These are phyloP conservation scores for Cenococcum geophilum DNA, from an alignment of 495 filamentous ascomycete genomes.

Conservation along the genomic window DNA sequence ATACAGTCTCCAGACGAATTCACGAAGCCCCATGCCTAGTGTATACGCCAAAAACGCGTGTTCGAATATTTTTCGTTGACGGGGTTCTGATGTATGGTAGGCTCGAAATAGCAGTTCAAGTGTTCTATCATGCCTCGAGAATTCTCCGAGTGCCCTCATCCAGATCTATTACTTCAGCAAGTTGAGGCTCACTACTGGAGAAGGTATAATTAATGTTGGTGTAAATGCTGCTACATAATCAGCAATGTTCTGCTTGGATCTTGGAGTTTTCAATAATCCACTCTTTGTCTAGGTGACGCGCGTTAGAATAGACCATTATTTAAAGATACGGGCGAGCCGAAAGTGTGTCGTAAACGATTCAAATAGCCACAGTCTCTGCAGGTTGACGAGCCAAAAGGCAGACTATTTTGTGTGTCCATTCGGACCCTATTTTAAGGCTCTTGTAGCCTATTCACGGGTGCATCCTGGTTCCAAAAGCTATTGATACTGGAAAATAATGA, in stretches of 20 bases:
- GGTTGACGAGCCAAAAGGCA: neutral
- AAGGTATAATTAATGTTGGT: neutral
- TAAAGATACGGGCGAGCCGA: neutral
- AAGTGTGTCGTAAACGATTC: neutral
- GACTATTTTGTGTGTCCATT: neutral
- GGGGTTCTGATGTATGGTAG: neutral
- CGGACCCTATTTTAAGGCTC: neutral
- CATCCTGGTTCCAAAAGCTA: neutral
- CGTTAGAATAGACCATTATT: neutral
- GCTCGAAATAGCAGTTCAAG: neutral
- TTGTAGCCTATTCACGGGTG: neutral
- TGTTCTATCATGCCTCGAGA: neutral
- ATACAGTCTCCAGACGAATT: neutral
- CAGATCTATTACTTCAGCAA: neutral
- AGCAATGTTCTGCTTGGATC: neutral
- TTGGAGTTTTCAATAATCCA: neutral
- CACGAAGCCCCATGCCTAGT: neutral
- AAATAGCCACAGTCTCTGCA: neutral
- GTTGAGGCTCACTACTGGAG: neutral
- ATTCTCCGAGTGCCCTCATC: neutral
- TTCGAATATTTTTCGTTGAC: neutral
- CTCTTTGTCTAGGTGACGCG: neutral
- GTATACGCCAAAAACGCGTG: neutral
- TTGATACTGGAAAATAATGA: neutral
- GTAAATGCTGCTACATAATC: neutral